Base-by-base conservation (phyloP, 805 yeast species). In the Candida sphagnicola region DNA sequence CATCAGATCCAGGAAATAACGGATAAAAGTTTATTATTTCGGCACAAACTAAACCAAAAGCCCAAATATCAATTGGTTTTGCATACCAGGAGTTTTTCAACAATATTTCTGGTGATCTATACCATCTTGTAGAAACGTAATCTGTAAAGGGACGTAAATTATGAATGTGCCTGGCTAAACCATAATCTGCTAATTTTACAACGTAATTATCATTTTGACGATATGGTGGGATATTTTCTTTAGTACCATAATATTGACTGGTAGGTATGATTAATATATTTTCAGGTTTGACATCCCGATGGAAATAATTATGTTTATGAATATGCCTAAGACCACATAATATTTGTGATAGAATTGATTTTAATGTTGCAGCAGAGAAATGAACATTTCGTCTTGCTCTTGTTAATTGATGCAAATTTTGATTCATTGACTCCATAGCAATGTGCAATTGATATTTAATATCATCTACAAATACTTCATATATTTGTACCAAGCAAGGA, bases 231-330 rank as follows among this genome's bases (percentile, higher is more conserved):
- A 75, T 56, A 17, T 56, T 50, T 8, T 47, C 51, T 35, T 52
- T 58, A 8, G 61, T 47, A 2, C 76, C 75, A 56, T 75, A 82
- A 51, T 74, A 83, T 35, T 70, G 70, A 28, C 62, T 59, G 4
- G 82, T 62, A 16, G 81, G 78, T 26, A 80, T 70, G 4, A 90
- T 77, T 48, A 91, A 72, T 18, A 91, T 82, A 59, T 91, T 91
- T 53, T 91, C 97, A 0, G 99, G 98, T 60, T 91, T 91, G 35
- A 91, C 73, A 66, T 91, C 99, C 41, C 99, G 75, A 58, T 91
- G 98, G 53, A 82, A 82, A 53, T 72, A 86, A 8, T 75, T 74
- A 49, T 71, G 65, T 18, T 60, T 56, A 53, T 87, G 99, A 39
- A 91, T 88, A 58, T 91, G 97, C 40, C 78, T 75, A 19, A 90